Evolutionary conservation across 2,329 filamentous ascomycete species (phyloP), one percentile per base, ranked within the genome.

Genomic region (Ophiocordyceps australis): DNA sequence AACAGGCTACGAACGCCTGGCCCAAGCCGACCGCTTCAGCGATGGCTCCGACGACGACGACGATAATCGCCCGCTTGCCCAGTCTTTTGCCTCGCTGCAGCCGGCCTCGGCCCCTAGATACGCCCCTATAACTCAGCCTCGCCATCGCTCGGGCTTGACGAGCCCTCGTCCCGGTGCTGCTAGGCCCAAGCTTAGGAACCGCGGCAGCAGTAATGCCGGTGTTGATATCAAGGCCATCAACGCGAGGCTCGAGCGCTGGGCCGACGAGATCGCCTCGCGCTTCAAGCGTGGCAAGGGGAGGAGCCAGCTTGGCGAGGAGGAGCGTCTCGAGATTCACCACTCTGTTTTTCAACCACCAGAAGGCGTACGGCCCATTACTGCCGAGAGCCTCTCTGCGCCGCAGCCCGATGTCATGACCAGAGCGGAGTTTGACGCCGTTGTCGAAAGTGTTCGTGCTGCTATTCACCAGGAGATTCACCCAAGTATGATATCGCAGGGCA

Each of bases 201-300:
- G 55, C 38, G 53, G 43, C 38, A 64, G 47, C 37, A 78, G 80
- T 45, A 89, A 85, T 40, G 82, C 82, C 13, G 86, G 85, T 4
- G 86, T 98, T 12, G 89, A 98, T 44, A 79, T 98, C 45, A 95
- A 95, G 49, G 89, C 89, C 32, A 95, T 98, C 53, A 98, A 98
- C 50, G 85, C 86, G 31, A 68, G 89, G 14, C 59, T 98, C 15
- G 89, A 98, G 54, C 67, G 80, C 46, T 98, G 89, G 89, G 89
- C 89, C 11, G 89, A 95, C 40, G 89, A 98, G 54, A 95, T 98
- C 42, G 85, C 89, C 17, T 79, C 82, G 38, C 89, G 91, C 41
- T 95, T 98, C 65, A 95, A 93, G 58, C 80, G 85, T 35, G 62
- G 67, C 38, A 74, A 74, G 40, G 71, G 76, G 28, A 81, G 74